Conservation (phyloP, 1,284 basidiomycete species). For the Psilocybe mexicana region DNA sequence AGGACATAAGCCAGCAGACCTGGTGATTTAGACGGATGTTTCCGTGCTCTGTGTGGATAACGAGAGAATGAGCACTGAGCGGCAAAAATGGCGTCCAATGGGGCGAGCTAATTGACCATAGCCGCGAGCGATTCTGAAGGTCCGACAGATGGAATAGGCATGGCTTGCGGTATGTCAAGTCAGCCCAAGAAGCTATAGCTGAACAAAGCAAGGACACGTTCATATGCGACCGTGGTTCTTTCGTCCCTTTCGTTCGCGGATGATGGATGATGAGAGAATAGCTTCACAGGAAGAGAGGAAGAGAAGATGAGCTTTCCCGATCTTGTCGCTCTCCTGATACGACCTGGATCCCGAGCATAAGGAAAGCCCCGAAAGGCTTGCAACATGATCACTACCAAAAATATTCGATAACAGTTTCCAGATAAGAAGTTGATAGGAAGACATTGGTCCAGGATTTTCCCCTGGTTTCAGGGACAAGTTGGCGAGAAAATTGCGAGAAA, state of each 20-base stretch:
- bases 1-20: conserved; percentile 13
- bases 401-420: not conserved
- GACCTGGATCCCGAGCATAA: not conserved
- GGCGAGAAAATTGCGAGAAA: not conserved
- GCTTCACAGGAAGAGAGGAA: conserved; percentile 13
- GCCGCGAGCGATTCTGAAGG: conserved; percentile 19
- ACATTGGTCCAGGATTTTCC: not conserved
- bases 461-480: not conserved
- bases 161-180: conserved; percentile 34
- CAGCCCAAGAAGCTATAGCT: conserved; percentile 27
- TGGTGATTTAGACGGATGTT: conserved; percentile 4
- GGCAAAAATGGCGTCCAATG: conserved; percentile 7
- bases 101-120: conserved; percentile 17
- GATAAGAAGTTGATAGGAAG: not conserved
- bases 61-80: conserved; percentile 1
- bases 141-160: conserved; percentile 22
- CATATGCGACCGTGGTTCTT: conserved; percentile 23
- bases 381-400: not conserved
- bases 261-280: conserved; percentile 25
- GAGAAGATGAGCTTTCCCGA: conserved; percentile 23
- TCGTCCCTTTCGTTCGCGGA: conserved; percentile 25
- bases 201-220: conserved; percentile 26
- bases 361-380: not conserved
- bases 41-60: conserved; percentile 16
- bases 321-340: conserved; percentile 19